Evolutionary conservation across 768 basidiomycete genomes (phyloP), one percentile per base, ranked within the genome.

Genomic region (Hydnomerulius pinastri): DNA sequence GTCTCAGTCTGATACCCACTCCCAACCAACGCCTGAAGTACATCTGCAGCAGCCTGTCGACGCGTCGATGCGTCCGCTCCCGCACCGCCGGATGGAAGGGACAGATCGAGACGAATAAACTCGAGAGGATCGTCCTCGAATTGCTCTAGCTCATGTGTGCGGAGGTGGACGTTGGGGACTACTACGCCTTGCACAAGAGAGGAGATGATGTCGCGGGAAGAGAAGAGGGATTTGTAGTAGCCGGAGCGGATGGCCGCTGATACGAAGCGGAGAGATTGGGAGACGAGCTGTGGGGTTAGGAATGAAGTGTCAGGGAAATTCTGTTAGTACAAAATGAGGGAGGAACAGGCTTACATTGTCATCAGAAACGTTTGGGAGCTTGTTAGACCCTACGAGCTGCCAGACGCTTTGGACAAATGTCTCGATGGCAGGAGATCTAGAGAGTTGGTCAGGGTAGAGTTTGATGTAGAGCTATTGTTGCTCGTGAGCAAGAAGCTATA

Each of bases 101-200:
- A 78, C 23, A 96, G 75, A 61, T 96, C 93, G 35, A 91, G 78
- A 18, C 92, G 86, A 58, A 98, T 90, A 65, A 88, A 98, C 64
- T 98, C 96, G 32, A 96, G 80, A 0, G 97, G 95, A 57, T 97
- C 95, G 53, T 98, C 97, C 69, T 97, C 94, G 61, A 99, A 98
- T 67, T 93, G 86, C 61, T 99, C 97, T 43, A 91, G 79, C 48
- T 98, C 95, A 57, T 92, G 89, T 32, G 89, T 86, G 53, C 94
- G 81, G 12, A 98, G 76, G 12, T 81, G 75, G 51, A 97, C 90
- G 60, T 97, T 98, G n/a, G 96, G 94, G 23, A 98, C 78, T 21
- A 98, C 87, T 50, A 98, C 92, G 45, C 90, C 88, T 67, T 93
- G 85, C 5, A 92, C 83, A 48, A 99, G 83, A 3, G 83, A 81